Base-by-base conservation (phyloP, 1,284 basidiomycete species). In the Puccinia hordei region DNA sequence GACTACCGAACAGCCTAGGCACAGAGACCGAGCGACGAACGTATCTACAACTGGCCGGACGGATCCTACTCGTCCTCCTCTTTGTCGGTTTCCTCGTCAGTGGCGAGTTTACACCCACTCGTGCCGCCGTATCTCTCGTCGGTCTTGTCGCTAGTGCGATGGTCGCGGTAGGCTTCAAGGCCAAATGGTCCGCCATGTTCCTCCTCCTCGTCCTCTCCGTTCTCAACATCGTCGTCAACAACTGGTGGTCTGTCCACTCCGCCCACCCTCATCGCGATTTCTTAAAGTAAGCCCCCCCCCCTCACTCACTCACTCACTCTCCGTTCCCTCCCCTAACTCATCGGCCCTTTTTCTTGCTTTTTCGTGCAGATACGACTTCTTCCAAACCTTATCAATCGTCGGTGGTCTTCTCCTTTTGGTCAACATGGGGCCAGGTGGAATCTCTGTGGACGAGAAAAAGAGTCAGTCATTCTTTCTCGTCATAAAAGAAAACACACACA, bases 361-460 rank as follows among this genome's bases (percentile, higher is more conserved):
- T 27, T 27, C 19, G 22, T 10, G 35, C 66, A 92, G 91, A 88
- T 93, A 93, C 83, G 92, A 94, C 86, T 94, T 95, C 88, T 96
- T 85, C 81, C 81, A 83, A 84, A 93, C 84, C 44, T 83, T 85
- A 80, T 92, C 94, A 38, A 99, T 99, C 84, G 95, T 99, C 76
- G 97, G 97, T 82, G 97, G 97, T 80, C 90, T 99, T 44, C 91
- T 99, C 82, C 90, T 99, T 81, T 90, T 99, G 77, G 95, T 98
- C 83, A 98, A 98, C 89, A 95, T 98, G 90, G 97, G 97, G 84
- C 95, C 97, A 72, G 92, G 95, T 81, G 96, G 96, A 82, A 89
- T 98, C 83, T 98, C 96, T 10, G 93, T 99, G 81, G 97, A 99
- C 87, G 95, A 98, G 89, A 98, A 98, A 90, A 98, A 98, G 90